These are phyloP conservation scores for Neovahlkampfia damariscottae DNA, from an alignment of 78 protist genomes.

Conservation along the genomic window DNA sequence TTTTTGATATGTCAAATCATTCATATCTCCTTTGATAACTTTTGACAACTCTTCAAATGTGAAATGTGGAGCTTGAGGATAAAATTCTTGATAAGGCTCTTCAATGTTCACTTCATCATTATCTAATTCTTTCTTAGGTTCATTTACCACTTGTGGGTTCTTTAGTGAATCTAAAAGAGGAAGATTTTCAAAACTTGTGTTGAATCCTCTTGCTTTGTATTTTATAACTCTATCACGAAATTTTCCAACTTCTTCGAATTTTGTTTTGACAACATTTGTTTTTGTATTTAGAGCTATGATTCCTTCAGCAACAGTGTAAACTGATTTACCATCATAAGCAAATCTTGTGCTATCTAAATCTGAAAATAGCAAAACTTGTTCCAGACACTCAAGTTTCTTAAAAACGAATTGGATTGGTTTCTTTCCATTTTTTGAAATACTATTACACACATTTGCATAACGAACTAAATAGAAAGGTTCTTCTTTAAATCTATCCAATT, in stretches of 20 bases:
- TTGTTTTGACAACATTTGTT: neutral
- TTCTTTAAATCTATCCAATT: neutral
- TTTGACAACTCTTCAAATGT: neutral
- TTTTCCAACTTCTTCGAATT: neutral
- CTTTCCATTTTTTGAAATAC: neutral
- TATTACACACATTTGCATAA: too few species aligned
- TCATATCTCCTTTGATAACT: neutral
- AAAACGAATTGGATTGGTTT: neutral
- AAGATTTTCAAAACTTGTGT: neutral
- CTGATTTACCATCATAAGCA: neutral
- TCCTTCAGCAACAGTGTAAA: neutral
- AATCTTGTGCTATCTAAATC: neutral
- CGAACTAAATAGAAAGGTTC: too few species aligned
- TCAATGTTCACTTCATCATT: slow-evolving; percentile 3
- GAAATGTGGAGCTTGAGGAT: neutral
- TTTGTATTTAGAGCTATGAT: neutral
- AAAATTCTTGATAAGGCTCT: neutral
- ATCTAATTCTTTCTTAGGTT: neutral
- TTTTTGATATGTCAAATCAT: neutral
- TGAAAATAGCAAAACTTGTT: neutral
- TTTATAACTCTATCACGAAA: neutral
- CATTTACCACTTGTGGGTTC: neutral
- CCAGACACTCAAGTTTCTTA: neutral
- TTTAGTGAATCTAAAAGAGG: neutral
- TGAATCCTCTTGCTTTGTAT: neutral